Evolutionary conservation across 2,329 filamentous ascomycete species (phyloP), one percentile per base, ranked within the genome.

Genomic region (Cladophialophora immunda): DNA sequence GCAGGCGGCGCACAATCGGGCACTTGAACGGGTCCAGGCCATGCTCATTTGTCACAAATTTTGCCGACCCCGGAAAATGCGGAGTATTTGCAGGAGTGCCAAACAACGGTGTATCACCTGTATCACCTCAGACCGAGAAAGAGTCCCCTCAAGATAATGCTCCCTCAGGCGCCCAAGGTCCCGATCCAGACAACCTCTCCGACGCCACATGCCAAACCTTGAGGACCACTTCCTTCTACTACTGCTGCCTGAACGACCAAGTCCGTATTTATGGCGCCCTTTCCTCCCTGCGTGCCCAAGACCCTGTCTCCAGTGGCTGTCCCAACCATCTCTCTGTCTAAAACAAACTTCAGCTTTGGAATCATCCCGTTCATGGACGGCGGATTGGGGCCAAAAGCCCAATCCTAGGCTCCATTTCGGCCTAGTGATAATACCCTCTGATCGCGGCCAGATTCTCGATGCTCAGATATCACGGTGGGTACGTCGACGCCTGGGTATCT

Each of bases 51-150:
- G 47, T 9, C 54, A 22, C 57, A 56, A 25, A 19, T 41, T 41
- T 19, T 47, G 56, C 27, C 47, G 29, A 36, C 61, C 61, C 53
- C 52, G 55, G 52, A 62, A 45, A 55, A 56, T 56, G 52, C 52
- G 52, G 60, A 56, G 60, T 62, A 54, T 17, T 13, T 22, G 45
- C 38, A 22, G 13, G 57, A 36, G 38, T 27, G 15, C 22, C 36
- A 17, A 15, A 41, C 15, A 30, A 41, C 30, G 34, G n/a, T 53
- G 22, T 25, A 30, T 38, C 17, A 11, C 19, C 13, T 45, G n/a
- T n/a, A 58, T 58, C 25, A 59, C 57, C 50, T 59, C 57, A 59
- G 57, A 50, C 27, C 41, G 25, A 34, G 13, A 30, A 59, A 19
- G 25, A 50, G 41, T n/a, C 36, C 34, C 15, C 30, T 59, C 17